Conservation (phyloP, 495 filamentous ascomycete genomes). For the Cenococcum geophilum region DNA sequence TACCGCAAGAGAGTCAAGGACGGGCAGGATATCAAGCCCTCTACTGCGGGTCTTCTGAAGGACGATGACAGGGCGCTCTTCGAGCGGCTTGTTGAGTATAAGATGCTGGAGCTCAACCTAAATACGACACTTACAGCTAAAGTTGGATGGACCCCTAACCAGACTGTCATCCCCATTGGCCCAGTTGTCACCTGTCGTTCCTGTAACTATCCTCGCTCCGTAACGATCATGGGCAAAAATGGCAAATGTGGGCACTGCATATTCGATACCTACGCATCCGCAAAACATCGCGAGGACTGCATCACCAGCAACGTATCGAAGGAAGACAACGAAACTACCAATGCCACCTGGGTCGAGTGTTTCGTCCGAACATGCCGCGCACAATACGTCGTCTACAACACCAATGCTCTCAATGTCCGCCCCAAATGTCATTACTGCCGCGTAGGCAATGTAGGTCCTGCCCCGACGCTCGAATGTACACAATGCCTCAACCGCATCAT, state of each 20-base stretch:
- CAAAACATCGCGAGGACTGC: conserved; percentile 15
- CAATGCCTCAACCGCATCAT: conserved; percentile 43
- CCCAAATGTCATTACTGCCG: conserved; percentile 47
- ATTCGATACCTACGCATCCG: background rate
- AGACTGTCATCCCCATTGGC: conserved; percentile 37
- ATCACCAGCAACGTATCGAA: conserved; percentile 32
- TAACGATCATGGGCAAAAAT: conserved; percentile 41
- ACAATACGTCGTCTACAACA: conserved; percentile 45
- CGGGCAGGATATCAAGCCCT: background rate
- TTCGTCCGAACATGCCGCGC: conserved; percentile 37
- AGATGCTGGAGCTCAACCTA: conserved; percentile 44
- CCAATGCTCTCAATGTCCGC: conserved; percentile 36
- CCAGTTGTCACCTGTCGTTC: conserved; percentile 39
- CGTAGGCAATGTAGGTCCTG: conserved; percentile 15
- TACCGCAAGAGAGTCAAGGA: conserved; percentile 24
- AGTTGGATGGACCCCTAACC: conserved; percentile 43
- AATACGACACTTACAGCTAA: conserved; percentile 35
- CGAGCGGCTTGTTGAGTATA: conserved; percentile 43
- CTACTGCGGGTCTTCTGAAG: conserved; percentile 25
- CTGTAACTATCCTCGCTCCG: conserved; percentile 43
- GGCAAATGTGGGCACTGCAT: conserved; percentile 42
- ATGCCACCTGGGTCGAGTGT: conserved; percentile 44
- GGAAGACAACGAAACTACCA: conserved; percentile 25
- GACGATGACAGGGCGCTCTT: conserved; percentile 38
- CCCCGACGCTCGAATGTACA: conserved; percentile 38